phyloP scores from a whole-genome alignment of 1,284 basidiomycete species.

The Cryptococcus depauperatus region DNA sequence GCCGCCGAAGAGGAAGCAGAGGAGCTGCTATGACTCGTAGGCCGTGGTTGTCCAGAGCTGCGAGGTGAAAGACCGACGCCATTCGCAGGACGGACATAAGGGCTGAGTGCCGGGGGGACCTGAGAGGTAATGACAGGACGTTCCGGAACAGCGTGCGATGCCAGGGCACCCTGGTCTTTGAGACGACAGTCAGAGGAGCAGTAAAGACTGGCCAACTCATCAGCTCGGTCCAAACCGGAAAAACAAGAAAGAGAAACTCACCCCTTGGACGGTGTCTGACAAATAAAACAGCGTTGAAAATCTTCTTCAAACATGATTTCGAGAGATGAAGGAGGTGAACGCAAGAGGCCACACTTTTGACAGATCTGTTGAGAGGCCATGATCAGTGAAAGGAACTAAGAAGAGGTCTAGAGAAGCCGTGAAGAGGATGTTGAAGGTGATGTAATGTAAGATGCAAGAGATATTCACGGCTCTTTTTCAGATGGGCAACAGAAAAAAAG shows the following conservation, averaged over 20 bases:
- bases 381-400: neutral
- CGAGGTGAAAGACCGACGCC: constrained; percentile 30
- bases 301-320: constrained; percentile 42
- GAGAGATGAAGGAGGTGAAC: constrained; percentile 11
- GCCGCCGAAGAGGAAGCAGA: constrained; percentile 30
- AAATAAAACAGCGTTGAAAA: constrained; percentile 41
- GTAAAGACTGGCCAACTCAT: constrained; percentile 30
- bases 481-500: neutral
- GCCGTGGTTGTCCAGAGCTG: constrained; percentile 14
- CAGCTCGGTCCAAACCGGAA: constrained; percentile 2
- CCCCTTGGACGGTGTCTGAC: constrained; percentile 36
- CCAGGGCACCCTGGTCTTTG: constrained; percentile 33
- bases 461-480: neutral
- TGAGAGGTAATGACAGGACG: constrained; percentile 33
- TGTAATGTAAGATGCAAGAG: neutral
- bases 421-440: neutral
- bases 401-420: neutral
- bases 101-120: constrained; percentile 31
- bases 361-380: constrained; percentile 10
- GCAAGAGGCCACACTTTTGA: constrained; percentile 14
- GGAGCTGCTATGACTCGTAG: constrained; percentile 16
- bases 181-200: constrained; percentile 38
- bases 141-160: constrained; percentile 18
- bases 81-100: constrained; percentile 26
- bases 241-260: constrained; percentile 10